Conservation (phyloP, 768 basidiomycete genomes). For the Macrolepiota fuliginosa region DNA sequence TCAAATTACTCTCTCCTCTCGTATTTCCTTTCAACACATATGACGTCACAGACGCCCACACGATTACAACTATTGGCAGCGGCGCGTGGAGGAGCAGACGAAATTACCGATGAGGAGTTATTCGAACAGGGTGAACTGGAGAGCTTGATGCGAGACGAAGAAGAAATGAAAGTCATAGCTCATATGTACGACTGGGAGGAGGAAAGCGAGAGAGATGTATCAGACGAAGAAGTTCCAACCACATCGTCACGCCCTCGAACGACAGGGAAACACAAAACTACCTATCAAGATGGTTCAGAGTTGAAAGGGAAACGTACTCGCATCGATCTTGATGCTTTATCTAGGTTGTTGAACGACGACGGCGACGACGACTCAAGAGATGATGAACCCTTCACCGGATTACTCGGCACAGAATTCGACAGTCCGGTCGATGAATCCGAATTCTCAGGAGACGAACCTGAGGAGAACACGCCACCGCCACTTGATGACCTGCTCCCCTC, state of each 20-base stretch:
- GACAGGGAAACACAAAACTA: slow-evolving; percentile 11
- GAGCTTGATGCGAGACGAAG: slow-evolving; percentile 48
- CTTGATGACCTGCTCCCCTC: background rate
- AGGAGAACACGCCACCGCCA: background rate
- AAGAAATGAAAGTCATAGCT: slow-evolving; percentile 46
- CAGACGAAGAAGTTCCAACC: slow-evolving; percentile 13
- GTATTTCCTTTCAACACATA: slow-evolving; percentile 51
- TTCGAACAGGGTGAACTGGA: slow-evolving; percentile 72
- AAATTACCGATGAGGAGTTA: slow-evolving; percentile 67
- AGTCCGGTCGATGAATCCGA: slow-evolving; percentile 14
- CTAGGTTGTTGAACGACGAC: slow-evolving; percentile 41
- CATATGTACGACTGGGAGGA: slow-evolving; percentile 28
- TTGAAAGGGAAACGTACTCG: slow-evolving; percentile 28
- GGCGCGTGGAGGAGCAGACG: slow-evolving; percentile 54
- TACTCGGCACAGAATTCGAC: slow-evolving; percentile 17
- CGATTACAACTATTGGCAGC: slow-evolving; percentile 64
- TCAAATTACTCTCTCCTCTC: slow-evolving; percentile 37
- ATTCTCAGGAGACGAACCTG: slow-evolving; percentile 9
- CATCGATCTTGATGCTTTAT: slow-evolving; percentile 57
- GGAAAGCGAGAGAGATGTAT: slow-evolving; percentile 21
- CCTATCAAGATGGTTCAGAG: background rate
- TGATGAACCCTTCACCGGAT: slow-evolving; percentile 15
- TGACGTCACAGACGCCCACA: slow-evolving; percentile 39
- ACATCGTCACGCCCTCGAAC: slow-evolving; percentile 6
- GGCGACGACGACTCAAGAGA: slow-evolving; percentile 24